Evolutionary conservation across 495 filamentous ascomycete species (phyloP), one percentile per base, ranked within the genome.

Genomic region (Penicillium atrosanguineum): DNA sequence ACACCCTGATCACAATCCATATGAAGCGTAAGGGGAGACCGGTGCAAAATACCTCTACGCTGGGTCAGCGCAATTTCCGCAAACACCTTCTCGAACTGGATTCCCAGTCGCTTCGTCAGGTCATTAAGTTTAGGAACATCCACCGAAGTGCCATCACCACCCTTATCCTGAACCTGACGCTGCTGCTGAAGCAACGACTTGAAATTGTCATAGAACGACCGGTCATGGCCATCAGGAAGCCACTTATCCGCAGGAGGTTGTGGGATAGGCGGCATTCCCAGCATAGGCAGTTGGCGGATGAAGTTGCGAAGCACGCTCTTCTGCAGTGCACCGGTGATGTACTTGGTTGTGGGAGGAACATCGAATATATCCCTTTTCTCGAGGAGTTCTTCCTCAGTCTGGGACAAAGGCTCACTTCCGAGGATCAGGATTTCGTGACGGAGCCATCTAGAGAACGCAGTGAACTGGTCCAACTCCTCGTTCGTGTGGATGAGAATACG

Each of bases 391-490:
- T 77, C 74, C 14, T 70, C 52, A 6, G 76, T 74, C 47, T 75
- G 71, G 1, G 72, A 73, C 55, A 72, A 69, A 4, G 72, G 71
- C 44, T 80, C 78, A 34, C 69, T 65, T 26, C 62, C 70, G 20
- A 79, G 69, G 19, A 73, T 72, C 21, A 95, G 88, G 46, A 97
- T 93, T 60, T 94, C 87, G 53, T 91, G 79, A 6, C 85, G 83
- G 36, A 98, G 78, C 94, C 93, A 98, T 47, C 77, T 75, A 0
- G 88, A 89, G 67, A 97, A 98, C 5, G 82, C 79, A 7, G 72
- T 59, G 62, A 96, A 98, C 43, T 91, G 80, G 18, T 83, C 78
- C 26, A 94, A 73, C 67, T 98, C 94, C 42, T 88, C 83, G 60
- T 87, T 86, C 23, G 88, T 80, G 41, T 81, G 67, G 9, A 84